Evolutionary conservation across 345 rosid genomes (phyloP).

Genomic region (Gossypium sturtianum): DNA sequence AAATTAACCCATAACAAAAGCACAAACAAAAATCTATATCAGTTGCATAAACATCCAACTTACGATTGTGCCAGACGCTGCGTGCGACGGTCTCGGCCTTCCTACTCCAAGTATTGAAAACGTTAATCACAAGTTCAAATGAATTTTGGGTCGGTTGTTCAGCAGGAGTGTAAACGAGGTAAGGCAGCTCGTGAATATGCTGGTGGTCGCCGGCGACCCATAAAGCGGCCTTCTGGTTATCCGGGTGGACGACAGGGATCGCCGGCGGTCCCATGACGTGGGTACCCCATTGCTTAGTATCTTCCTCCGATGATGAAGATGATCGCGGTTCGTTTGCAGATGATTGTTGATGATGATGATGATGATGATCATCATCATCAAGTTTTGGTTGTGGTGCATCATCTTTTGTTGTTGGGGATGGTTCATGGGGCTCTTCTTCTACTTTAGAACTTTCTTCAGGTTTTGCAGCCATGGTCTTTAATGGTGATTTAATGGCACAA

Average conservation of each 20-base stretch:
- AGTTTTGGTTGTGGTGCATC: background rate
- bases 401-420: background rate
- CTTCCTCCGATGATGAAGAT: background rate
- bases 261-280: slow-evolving; percentile 77
- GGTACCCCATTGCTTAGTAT: background rate
- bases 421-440: background rate
- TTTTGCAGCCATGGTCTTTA: slow-evolving; percentile 16
- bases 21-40: background rate
- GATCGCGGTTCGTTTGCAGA: background rate
- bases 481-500: background rate
- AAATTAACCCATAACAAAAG: background rate
- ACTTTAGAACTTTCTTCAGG: background rate
- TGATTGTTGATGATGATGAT: background rate
- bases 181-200: slow-evolving; percentile 52
- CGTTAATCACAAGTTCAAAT: slow-evolving; percentile 58
- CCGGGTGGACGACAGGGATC: slow-evolving; percentile 69
- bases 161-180: slow-evolving; percentile 51
- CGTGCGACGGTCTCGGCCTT: slow-evolving; percentile 80
- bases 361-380: background rate
- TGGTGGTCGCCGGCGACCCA: slow-evolving; percentile 68
- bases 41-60: slow-evolving; percentile 16
- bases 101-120: slow-evolving; percentile 69
- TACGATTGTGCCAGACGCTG: slow-evolving; percentile 79
- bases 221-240: slow-evolving; percentile 71
- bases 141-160: slow-evolving; percentile 55